Evolutionary conservation across 2,329 filamentous ascomycete species (phyloP).

Genomic region (Exophiala mesophila): DNA sequence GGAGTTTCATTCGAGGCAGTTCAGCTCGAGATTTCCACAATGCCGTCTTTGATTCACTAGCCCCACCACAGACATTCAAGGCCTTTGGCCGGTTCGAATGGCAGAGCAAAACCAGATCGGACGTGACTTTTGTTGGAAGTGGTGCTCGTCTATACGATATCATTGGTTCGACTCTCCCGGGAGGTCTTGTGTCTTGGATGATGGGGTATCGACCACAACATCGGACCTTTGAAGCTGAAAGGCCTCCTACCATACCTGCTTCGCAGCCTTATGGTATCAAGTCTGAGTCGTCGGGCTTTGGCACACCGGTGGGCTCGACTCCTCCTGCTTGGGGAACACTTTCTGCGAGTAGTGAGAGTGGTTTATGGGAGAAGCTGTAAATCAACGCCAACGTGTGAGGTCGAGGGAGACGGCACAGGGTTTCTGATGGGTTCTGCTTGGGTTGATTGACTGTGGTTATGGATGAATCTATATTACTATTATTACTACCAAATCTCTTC

Average conservation of each 20-base stretch:
- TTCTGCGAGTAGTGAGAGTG: constrained; percentile 21
- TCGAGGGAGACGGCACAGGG: too few species aligned
- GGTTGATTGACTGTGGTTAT: too few species aligned
- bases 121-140: constrained; percentile 72
- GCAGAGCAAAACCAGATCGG: constrained; percentile 43
- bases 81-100: constrained; percentile 35
- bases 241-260: constrained; percentile 8
- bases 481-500: too few species aligned
- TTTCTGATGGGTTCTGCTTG: neutral
- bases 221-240: constrained; percentile 37
- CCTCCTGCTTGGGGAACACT: constrained; percentile 9
- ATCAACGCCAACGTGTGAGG: neutral
- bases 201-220: constrained; percentile 64
- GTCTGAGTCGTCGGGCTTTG: constrained; percentile 4
- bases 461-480: too few species aligned
- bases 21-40: constrained; percentile 75
- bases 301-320: neutral
- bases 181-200: constrained; percentile 82
- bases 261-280: constrained; percentile 7
- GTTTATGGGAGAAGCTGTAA: constrained; percentile 27
- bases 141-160: constrained; percentile 81
- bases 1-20: constrained; percentile 54
- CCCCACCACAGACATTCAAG: constrained; percentile 45
- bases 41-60: constrained; percentile 83
- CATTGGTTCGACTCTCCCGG: constrained; percentile 74